phyloP scores from a whole-genome alignment of 164 flowering plant species.

The Akebia trifoliata region DNA sequence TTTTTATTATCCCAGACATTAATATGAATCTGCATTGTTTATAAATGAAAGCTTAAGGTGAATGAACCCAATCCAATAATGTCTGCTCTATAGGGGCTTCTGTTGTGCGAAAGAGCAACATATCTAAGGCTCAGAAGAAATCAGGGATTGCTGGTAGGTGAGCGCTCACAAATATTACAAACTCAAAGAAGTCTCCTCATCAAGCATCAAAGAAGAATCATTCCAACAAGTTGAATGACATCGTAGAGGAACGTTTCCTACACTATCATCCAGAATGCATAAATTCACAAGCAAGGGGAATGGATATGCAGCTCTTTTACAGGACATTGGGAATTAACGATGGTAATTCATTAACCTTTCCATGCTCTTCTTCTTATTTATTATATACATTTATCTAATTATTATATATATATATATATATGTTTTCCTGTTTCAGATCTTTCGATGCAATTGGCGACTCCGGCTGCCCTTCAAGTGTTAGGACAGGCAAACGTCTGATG shows the following conservation, averaged over 20 bases:
- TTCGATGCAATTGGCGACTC: conserved; percentile 2
- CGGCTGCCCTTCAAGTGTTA: background rate
- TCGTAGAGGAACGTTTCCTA: conserved; percentile 45
- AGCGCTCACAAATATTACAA: conserved; percentile 57
- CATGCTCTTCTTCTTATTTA: background rate
- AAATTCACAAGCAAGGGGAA: conserved; percentile 27
- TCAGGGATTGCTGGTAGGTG: conserved; percentile 34
- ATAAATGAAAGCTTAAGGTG: background rate
- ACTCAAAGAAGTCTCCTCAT: conserved; percentile 38
- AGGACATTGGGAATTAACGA: conserved; percentile 36
- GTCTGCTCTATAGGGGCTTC: background rate
- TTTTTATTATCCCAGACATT: background rate
- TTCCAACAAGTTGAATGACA: conserved; percentile 18
- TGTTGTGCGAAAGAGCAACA: conserved; percentile 21
- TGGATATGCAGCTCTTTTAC: conserved; percentile 36
- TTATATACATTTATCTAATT: background rate
- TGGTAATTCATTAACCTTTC: conserved; percentile 16
- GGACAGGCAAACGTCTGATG: conserved; percentile 3
- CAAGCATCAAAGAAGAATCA: conserved; percentile 29
- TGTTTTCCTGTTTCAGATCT: conserved; percentile 4
- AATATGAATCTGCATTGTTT: background rate
- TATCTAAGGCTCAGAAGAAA: conserved; percentile 31
- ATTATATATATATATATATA: background rate
- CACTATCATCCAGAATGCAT: conserved; percentile 66
- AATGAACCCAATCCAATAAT: background rate